A percentile compares a stretch with the other conserved stretches of the same genome.
Evolutionary conservation across 1,284 basidiomycete genomes (phyloP).

Genomic region (Malassezia equina): DNA sequence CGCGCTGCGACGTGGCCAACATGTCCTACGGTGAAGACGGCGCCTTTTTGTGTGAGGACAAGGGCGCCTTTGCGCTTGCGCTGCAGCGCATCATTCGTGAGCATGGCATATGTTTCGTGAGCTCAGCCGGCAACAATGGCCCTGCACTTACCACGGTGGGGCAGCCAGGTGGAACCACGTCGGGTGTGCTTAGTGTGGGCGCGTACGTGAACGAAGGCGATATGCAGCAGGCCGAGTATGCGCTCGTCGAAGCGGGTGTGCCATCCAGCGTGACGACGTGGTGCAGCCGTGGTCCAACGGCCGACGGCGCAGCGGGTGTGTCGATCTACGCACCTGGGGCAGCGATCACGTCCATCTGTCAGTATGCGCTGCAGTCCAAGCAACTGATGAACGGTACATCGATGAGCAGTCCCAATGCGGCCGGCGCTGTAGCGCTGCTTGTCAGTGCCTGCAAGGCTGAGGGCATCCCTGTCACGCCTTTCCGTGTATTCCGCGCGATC

Average conservation of each 20-base stretch:
- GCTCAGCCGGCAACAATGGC: constrained; percentile 44
- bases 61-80: constrained; percentile 42
- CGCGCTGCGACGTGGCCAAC: constrained; percentile 46
- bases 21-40: constrained; percentile 48
- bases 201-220: constrained; percentile 46
- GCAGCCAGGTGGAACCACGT: constrained; percentile 45
- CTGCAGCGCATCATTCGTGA: constrained; percentile 39
- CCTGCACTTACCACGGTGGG: constrained; percentile 48
- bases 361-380: constrained; percentile 45
- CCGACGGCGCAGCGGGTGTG: constrained; percentile 44
- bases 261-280: constrained; percentile 46
- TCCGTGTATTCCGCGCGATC: constrained; percentile 45
- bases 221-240: constrained; percentile 49
- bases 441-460: constrained; percentile 45
- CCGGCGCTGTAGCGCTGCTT: constrained; percentile 43
- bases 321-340: constrained; percentile 48
- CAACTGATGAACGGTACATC: constrained; percentile 49
- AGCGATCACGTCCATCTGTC: constrained; percentile 47
- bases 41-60: constrained; percentile 42
- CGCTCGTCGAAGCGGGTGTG: constrained; percentile 44
- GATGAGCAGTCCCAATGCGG: constrained; percentile 47
- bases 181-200: constrained; percentile 44
- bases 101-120: constrained; percentile 42
- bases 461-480: constrained; percentile 41
- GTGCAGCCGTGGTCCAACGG: constrained; percentile 47